Evolutionary conservation across 306 rosid genomes (phyloP), one percentile per base, ranked within the genome.

Genomic region (Corylus americana): DNA sequence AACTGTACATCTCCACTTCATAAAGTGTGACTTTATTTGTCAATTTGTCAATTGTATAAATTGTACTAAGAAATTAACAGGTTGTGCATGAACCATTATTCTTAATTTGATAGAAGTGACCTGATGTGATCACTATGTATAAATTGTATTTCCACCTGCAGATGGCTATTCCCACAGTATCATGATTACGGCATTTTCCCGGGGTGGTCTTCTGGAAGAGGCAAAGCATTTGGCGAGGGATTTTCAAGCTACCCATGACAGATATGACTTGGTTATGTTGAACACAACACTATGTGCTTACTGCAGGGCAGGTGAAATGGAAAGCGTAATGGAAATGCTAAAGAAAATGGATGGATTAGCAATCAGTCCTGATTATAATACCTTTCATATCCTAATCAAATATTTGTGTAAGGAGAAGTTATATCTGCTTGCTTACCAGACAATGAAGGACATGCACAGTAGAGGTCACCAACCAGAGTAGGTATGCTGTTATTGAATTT

Each of bases 131-230:
- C 54, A 47, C 48, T 39, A 17, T 39, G 31, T 74, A 50, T 78
- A 51, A 50, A 62, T 72, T 78, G 57, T 47, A 69, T 78, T 70
- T 78, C 75, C n/a, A 47, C 81, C 63, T 85, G 86, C 92, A 95
- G 98, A 92, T 90, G 97, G 98, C 71, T 95, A 88, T 83, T 90
- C 97, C 50, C 91, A 95, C 87, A 92, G 98, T 78, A 95, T 95
- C 85, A 95, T 95, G 90, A 95, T 95, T 74, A 90, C 97, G 22
- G 96, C 91, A 71, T 89, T 88, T 70, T 92, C 96, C 89, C 92
- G 98, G 75, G 89, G 84, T 85, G 94, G 91, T 81, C 97, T 87
- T 78, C 85, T 95, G 64, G 86, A 83, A 81, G 97, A 92, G 81
- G 98, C 98, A 83, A 95, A 85, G 83, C 85, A 86, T 74, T 80